phyloP scores from a whole-genome alignment of 192 early-diverging fungal species.

The Backusella luteola region DNA sequence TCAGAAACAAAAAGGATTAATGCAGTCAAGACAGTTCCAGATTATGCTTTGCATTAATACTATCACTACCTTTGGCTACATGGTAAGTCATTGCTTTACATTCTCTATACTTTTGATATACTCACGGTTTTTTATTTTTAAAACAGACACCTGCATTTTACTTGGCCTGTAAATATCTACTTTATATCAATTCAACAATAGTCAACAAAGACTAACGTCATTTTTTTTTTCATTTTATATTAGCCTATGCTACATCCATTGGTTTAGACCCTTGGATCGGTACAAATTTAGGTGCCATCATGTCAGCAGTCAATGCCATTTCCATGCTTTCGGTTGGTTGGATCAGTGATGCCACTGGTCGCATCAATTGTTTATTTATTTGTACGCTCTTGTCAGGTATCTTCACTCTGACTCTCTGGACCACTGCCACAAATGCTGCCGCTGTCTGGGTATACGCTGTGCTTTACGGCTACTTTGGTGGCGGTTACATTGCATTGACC shows the following conservation, averaged over 20 bases:
- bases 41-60: constrained; percentile 14
- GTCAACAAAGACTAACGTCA: neutral
- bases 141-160: constrained; percentile 19
- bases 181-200: neutral
- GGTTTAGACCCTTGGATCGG: constrained; percentile 17
- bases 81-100: neutral
- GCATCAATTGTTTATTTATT: neutral
- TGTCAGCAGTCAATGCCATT: constrained; percentile 20
- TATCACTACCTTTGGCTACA: constrained; percentile 27
- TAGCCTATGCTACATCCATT: constrained; percentile 24
- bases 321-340: constrained; percentile 22
- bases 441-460: constrained; percentile 38
- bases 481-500: constrained; percentile 42
- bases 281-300: constrained; percentile 12
- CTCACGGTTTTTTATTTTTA: neutral
- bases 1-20: neutral
- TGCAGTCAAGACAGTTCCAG: neutral
- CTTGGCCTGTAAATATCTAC: constrained; percentile 9
- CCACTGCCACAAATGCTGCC: neutral
- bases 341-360: neutral
- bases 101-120: neutral
- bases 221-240: neutral
- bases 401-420: neutral
- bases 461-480: constrained; percentile 45
- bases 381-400: neutral